Base-by-base conservation (phyloP, 257 asterid species). In the Coffea canephora region DNA sequence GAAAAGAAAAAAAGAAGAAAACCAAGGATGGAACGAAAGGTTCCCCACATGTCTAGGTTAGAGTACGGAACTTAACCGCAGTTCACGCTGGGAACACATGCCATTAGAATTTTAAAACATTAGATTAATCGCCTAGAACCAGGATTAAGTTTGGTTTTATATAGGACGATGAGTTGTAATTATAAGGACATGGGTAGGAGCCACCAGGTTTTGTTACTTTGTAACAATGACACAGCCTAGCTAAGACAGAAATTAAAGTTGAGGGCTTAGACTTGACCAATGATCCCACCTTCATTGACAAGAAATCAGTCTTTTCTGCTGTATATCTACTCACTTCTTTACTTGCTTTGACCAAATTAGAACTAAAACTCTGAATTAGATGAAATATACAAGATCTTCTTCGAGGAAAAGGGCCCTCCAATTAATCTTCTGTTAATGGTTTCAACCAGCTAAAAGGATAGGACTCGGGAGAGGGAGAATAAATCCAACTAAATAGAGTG, bases 21-120 rank as follows among this genome's bases (percentile, higher is more conserved):
- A 34, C 18, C 21, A 45, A 45, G 8, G 6, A 7, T 23, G 13
- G n/a, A 49, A 3, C 19, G 3, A 36, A 23, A 76, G 31, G 73
- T 46, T 39, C 61, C 73, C 73, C 64, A 64, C 73, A 76, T 46
- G 61, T 76, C 71, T 41, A 64, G 73, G 64, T 76, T 76, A 76
- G 23, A n/a, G 55, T 76, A 65, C 49, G 64, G 8, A 65, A 66
- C 50, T 43, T 23, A 69, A 52, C 59, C 81, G 77, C 27, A 69
- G 27, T 78, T 70, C 50, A 59, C 81, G 81, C 74, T 41, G 69
- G 14, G 36, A 78, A 69, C 81, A 78, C 77, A 78, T 78, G 81
- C 61, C 15, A 78, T 43, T 5, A 78, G 59, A 78, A 78, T 57
- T 69, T 57, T 15, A 41, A 43, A 39, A 41, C 46, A 27, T 69